Evolutionary conservation across 108 stramenopile species (phyloP).

Genomic region (Skeletonema potamos): DNA sequence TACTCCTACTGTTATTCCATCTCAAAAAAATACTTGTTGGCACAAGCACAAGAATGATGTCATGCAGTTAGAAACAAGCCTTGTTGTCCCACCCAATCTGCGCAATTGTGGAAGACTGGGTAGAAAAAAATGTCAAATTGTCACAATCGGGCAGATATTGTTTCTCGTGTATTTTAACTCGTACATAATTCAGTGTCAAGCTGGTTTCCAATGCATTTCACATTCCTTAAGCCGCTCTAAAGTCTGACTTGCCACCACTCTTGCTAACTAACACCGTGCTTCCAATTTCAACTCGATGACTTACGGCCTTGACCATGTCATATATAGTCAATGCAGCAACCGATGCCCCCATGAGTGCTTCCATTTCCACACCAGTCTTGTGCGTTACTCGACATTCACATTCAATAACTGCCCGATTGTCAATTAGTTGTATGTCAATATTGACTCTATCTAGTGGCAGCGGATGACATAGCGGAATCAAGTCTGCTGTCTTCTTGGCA

Average conservation of each 20-base stretch:
- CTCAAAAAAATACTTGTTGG: too few relatives aligned
- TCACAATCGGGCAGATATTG: too few relatives aligned
- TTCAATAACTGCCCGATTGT: conserved; percentile 57
- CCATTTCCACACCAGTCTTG: conserved; percentile 99
- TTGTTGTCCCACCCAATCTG: too few relatives aligned
- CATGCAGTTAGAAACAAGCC: too few relatives aligned
- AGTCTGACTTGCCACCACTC: conserved; percentile 79
- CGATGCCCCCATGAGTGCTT: conserved; percentile 90
- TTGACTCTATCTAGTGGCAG: conserved; percentile 74
- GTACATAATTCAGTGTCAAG: too few relatives aligned
- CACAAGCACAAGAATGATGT: too few relatives aligned
- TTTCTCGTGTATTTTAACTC: too few relatives aligned
- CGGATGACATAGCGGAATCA: conserved; percentile 89
- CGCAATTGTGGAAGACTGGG: too few relatives aligned
- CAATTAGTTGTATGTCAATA: conserved; percentile 58
- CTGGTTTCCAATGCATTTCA: neutral
- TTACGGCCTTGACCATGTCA: conserved; percentile 97
- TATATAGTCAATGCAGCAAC: conserved; percentile 93
- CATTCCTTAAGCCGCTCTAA: neutral
- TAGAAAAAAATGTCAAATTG: too few relatives aligned
- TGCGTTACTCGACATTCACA: conserved; percentile 85
- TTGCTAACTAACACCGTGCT: conserved; percentile 72
- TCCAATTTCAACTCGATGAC: conserved; percentile 85
- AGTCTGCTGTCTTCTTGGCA: conserved; percentile 82
- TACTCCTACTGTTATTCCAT: too few relatives aligned